Conservation (phyloP, 2,329 filamentous ascomycete species). For the Trichophyton benhamiae region DNA sequence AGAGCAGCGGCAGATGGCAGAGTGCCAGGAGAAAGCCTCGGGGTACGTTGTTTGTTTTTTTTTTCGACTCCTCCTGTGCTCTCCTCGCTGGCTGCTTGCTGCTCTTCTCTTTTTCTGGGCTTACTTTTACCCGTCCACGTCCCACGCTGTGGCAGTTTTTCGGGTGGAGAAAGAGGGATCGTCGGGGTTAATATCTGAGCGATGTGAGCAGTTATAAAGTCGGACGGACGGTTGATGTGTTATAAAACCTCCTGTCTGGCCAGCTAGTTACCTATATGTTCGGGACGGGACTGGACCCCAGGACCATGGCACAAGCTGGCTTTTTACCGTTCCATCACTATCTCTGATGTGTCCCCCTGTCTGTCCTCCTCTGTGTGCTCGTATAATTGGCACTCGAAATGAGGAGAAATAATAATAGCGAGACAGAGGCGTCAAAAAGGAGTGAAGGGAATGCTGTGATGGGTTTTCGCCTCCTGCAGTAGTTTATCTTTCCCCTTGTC, state of each 20-base stretch:
- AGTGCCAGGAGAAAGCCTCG: background rate
- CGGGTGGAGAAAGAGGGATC: background rate
- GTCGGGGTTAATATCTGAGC: constrained; percentile 2
- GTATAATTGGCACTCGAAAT: no score
- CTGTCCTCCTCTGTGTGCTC: background rate
- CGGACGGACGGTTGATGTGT: background rate
- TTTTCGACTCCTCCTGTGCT: background rate
- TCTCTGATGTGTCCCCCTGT: background rate
- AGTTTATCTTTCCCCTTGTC: background rate
- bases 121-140: background rate
- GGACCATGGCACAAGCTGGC: background rate
- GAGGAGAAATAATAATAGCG: background rate
- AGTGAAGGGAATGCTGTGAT: background rate
- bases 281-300: background rate
- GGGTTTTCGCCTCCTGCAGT: background rate
- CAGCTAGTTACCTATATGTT: no score
- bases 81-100: background rate
- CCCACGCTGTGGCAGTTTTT: background rate
- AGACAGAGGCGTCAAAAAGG: background rate
- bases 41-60: background rate
- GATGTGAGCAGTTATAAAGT: constrained; percentile 1
- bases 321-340: background rate
- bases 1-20: no score
- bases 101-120: no score
- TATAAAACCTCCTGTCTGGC: background rate